Base-by-base conservation (phyloP, 441 rosid genomes). In the Adansonia rubrostipa region DNA sequence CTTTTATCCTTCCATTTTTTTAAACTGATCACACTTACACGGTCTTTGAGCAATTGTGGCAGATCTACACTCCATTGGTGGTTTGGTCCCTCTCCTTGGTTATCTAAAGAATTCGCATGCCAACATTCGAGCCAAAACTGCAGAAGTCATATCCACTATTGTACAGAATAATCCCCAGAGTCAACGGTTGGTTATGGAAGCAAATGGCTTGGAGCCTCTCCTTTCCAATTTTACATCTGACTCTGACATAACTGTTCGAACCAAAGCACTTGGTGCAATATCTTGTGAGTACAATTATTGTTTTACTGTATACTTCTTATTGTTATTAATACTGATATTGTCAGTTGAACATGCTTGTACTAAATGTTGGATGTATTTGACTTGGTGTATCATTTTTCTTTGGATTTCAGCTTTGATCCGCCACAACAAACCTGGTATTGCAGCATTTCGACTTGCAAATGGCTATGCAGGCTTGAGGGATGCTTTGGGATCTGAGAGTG, bases 31-130 rank as follows among this genome's bases (percentile, higher is more conserved):
- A 13, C 22, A 40, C 36, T 68, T 48, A 51, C 44, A 2, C 28
- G 1, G 77, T 64, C 62, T 45, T 50, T 0, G 4, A 69, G 57
- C 11, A 10, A 77, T 1, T 78, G 63, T 57, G 78, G 76, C 84
- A 95, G 99, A 93, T 91, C 94, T 96, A 73, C 90, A 94, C 75
- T 90, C 98, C 0, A 91, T 96, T 71, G 99, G 98, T 71, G 98
- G 99, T 33, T 87, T 96, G 87, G 86, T 85, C 48, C 98, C 99
- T 73, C 95, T 96, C 44, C 92, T 96, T 28, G 88, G 85, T 74
- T 94, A 88, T 80, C 81, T 96, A 69, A 93, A 85, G 80, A 93
- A 91, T 77, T 77, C 96, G 5, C 96, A 90, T 81, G 89, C 92
- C 57, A 93, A 90, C 70, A 86, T 93, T 72, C 90, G 99, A 20